Conservation (phyloP, 1,284 basidiomycete species). For the Golubevia pallescens region DNA sequence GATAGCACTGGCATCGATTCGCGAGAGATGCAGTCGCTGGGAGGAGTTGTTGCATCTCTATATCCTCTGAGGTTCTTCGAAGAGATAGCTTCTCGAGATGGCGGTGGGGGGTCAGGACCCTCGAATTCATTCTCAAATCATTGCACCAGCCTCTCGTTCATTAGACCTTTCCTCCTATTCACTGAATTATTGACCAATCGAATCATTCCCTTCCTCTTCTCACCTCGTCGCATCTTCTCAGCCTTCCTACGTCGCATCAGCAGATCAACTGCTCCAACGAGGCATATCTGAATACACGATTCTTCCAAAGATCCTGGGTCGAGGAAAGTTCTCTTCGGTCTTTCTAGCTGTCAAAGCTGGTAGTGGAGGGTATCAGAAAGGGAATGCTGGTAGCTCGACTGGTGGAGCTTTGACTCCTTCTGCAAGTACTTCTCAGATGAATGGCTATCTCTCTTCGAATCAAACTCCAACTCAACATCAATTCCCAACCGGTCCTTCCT, state of each 20-base stretch:
- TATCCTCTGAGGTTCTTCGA: too few species aligned
- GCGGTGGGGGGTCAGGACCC: too few species aligned
- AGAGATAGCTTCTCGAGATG: too few species aligned
- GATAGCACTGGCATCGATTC: too few species aligned
- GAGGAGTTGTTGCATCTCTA: too few species aligned
- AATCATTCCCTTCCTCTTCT: background rate
- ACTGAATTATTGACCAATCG: conserved; percentile 1
- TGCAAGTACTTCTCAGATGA: background rate
- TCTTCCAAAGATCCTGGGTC: conserved; percentile 56
- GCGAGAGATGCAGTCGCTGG: too few species aligned
- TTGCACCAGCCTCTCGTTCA: too few species aligned
- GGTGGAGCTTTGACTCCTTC: background rate
- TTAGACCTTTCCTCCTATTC: background rate
- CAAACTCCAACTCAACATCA: background rate
- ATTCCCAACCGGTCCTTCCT: background rate
- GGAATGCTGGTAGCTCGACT: too few species aligned
- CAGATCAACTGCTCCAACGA: conserved; percentile 52
- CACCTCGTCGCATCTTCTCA: conserved; percentile 3
- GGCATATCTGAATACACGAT: conserved; percentile 62
- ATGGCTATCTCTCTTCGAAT: background rate
- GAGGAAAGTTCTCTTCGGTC: conserved; percentile 62
- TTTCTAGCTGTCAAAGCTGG: conserved; percentile 53
- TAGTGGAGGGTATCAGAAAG: background rate
- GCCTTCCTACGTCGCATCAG: conserved; percentile 33
- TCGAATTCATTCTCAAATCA: too few species aligned